phyloP scores from a whole-genome alignment of 176 grass and related monocot species.

The Metroxylon sagu region DNA sequence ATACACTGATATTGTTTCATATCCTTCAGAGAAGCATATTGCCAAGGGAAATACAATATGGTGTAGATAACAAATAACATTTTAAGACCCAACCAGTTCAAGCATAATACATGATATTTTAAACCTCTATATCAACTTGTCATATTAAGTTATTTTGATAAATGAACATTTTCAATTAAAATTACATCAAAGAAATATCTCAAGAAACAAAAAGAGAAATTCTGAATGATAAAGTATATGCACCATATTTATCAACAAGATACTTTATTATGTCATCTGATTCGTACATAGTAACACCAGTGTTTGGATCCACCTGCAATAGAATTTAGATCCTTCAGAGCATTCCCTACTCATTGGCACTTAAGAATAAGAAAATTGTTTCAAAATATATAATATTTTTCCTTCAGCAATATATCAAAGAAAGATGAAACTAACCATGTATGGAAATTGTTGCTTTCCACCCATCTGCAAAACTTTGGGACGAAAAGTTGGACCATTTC shows the following conservation, averaged over 20 bases:
- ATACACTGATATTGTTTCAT: no score
- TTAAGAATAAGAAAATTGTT: no score
- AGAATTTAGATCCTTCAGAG: not conserved
- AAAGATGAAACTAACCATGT: slow-evolving; percentile 47
- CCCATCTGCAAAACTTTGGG: slow-evolving; percentile 74
- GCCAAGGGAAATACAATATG: no score
- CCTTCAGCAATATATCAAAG: not conserved
- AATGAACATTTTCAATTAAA: no score
- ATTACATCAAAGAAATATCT: no score
- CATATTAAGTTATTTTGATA: no score
- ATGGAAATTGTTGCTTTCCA: slow-evolving; percentile 93
- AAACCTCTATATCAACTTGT: no score
- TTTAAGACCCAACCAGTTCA: no score
- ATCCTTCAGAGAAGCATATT: no score
- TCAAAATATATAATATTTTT: no score
- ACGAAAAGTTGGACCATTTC: slow-evolving; percentile 83
- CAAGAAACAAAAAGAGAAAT: not conserved
- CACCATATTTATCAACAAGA: slow-evolving; percentile 73
- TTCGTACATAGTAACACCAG: slow-evolving; percentile 84
- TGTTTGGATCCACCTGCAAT: slow-evolving; percentile 92
- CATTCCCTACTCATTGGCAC: not conserved
- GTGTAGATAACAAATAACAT: no score
- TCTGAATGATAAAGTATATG: slow-evolving; percentile 11
- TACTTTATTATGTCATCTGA: slow-evolving; percentile 97
- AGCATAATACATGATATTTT: no score